phyloP scores from a whole-genome alignment of 2,329 filamentous ascomycete genomes.

The Apiospora rasikravindrae region DNA sequence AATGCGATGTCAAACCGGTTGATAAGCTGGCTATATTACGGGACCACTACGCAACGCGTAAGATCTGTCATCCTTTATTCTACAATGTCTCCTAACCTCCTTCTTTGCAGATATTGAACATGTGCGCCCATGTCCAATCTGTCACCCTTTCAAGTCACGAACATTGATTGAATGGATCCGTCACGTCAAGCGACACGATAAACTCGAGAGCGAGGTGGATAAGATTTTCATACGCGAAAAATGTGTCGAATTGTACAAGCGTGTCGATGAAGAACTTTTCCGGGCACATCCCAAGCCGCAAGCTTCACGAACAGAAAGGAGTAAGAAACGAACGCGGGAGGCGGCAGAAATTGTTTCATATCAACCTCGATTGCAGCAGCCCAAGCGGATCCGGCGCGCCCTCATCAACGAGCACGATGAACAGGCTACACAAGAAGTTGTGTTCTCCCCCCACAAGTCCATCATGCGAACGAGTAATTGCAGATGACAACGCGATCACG shows the following conservation, averaged over 20 bases:
- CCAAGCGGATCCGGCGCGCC: neutral
- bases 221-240: neutral
- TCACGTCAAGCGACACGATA: neutral
- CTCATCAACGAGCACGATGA: neutral
- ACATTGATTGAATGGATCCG: neutral
- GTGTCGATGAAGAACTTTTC: neutral
- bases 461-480: neutral
- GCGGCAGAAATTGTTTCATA: neutral
- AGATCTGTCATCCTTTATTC: neutral
- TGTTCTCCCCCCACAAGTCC: neutral
- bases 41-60: conserved; percentile 4
- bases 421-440: neutral
- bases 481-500: neutral
- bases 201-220: neutral
- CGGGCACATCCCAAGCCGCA: neutral
- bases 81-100: neutral
- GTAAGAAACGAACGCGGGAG: neutral
- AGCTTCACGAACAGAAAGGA: neutral
- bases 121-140: neutral
- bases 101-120: neutral
- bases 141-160: neutral
- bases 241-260: neutral
- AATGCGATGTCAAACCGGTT: neutral
- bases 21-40: neutral
- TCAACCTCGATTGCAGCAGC: neutral